Conservation (phyloP, 441 rosid genomes). For the Manihot esculenta region DNA sequence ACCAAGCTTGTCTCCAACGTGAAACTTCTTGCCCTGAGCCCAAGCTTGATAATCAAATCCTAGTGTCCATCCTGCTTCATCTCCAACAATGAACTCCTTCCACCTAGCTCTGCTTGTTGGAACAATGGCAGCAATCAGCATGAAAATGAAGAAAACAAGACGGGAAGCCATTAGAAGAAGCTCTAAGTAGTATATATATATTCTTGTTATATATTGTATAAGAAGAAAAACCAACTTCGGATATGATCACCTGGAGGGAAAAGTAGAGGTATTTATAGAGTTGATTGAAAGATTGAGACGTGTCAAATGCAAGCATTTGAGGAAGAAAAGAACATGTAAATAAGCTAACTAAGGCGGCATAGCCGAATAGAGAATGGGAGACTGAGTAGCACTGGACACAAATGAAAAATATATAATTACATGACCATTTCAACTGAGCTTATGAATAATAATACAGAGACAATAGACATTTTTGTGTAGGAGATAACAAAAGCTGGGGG, state of each 20-base stretch:
- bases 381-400: neutral
- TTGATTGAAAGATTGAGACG: neutral
- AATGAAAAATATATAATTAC: neutral
- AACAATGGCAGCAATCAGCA: neutral
- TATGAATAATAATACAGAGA: too few species aligned
- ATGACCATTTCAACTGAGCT: neutral
- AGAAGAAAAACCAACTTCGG: neutral
- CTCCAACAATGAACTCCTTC: constrained; percentile 30
- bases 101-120: constrained; percentile 12
- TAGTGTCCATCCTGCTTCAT: constrained; percentile 27
- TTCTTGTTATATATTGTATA: neutral
- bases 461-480: neutral
- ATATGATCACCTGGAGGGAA: neutral
- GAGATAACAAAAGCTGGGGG: neutral
- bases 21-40: constrained; percentile 32
- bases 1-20: constrained; percentile 37
- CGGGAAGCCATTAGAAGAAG: constrained; percentile 15
- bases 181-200: neutral
- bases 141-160: neutral
- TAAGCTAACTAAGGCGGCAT: neutral
- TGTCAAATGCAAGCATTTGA: neutral
- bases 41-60: constrained; percentile 35
- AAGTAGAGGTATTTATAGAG: neutral
- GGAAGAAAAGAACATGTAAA: neutral
- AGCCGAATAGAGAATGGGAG: neutral